Evolutionary conservation across 2,329 filamentous ascomycete species (phyloP), one percentile per base, ranked within the genome.

Genomic region (Colletotrichum sp.): DNA sequence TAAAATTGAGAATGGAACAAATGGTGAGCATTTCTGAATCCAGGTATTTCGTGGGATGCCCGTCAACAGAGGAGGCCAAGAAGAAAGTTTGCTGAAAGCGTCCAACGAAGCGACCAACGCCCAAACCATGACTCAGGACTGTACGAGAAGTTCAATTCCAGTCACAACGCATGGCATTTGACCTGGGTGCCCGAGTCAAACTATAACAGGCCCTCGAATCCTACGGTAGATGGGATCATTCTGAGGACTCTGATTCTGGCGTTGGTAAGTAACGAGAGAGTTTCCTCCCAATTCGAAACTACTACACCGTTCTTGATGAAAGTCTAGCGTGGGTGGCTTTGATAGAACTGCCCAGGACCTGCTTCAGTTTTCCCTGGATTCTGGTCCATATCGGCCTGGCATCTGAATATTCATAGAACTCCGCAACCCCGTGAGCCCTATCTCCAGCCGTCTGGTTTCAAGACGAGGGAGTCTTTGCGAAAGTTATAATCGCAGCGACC

Each of bases 401-500:
- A 43, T 43, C 39, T 43, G 39, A 10, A 0, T 18, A 43, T 43
- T 43, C 3, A 18, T 6, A 43, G 0, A 8, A 7, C 18, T 48
- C 6, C n/a, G 1, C 10, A n/a, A 48, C n/a, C n/a, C 18, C 6
- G 3, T 3, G 1, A n/a, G 43, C 6, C 18, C 43, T 2, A 22
- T 7, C 0, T 48, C 3, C 6, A 48, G 43, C 10, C 10, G 9
- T 7, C 3, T 7, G 1, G 3, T 13, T 48, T 48, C 3, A 13
- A 48, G 3, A 48, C 43, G 39, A 43, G 39, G 22, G 43, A 13
- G 0, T 13, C 43, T 22, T 48, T 4, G 43, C n/a, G n/a, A n/a
- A 48, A 48, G 43, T 4, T 48, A 0, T 13, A 7, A 22, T 12
- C 12, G n/a, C 43, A 48, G 43, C 1, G 2, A 48, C 6, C 10